Evolutionary conservation across 768 basidiomycete species (phyloP).

Genomic region (Termitomyces sp.): DNA sequence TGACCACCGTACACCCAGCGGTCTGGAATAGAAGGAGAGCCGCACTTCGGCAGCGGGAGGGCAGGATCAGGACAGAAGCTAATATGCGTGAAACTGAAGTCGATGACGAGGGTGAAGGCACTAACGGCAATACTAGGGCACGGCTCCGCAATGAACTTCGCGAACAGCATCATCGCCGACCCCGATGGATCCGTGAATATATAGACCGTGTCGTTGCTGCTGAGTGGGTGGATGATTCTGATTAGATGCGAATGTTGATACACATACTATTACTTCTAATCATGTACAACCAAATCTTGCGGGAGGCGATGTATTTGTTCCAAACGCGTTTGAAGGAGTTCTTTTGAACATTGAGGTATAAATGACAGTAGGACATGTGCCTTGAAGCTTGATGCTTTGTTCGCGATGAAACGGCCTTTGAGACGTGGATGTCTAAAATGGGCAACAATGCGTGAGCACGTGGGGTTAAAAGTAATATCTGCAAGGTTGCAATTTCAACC

Average conservation of each 20-base stretch:
- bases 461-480: constrained; percentile 3
- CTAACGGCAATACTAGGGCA: constrained; percentile 22
- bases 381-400: constrained; percentile 8
- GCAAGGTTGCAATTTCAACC: constrained; percentile 11
- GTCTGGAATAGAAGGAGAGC: constrained; percentile 64
- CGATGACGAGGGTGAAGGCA: constrained; percentile 24
- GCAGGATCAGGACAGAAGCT: constrained; percentile 61
- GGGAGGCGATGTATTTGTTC: neutral
- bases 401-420: constrained; percentile 10
- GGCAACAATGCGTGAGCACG: constrained; percentile 14
- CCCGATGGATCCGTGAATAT: constrained; percentile 60
- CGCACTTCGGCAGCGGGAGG: constrained; percentile 57
- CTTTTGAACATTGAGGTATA: neutral
- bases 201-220: constrained; percentile 56
- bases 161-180: constrained; percentile 44
- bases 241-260: constrained; percentile 23
- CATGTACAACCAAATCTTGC: constrained; percentile 13
- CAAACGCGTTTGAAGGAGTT: neutral
- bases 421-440: neutral
- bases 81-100: constrained; percentile 31
- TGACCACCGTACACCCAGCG: constrained; percentile 65
- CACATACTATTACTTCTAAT: constrained; percentile 10
- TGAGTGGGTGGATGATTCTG: constrained; percentile 68
- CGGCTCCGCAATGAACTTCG: constrained; percentile 38
- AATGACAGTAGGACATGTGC: neutral